phyloP scores from a whole-genome alignment of 2,329 filamentous ascomycete species.

The Stachybotrys echinatus region DNA sequence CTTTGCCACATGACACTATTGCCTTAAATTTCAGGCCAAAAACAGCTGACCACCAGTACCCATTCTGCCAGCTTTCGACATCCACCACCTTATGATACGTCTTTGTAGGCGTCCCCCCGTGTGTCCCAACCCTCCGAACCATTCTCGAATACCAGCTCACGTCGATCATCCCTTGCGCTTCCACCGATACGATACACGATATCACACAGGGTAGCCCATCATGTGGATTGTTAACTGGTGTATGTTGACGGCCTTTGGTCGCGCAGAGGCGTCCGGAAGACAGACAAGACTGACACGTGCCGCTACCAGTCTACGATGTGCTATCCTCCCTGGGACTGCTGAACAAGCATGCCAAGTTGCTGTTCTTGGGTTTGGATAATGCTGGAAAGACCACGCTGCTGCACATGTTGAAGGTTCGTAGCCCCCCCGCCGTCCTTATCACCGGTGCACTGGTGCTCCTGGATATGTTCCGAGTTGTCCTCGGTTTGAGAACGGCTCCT shows the following conservation, averaged over 20 bases:
- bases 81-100: too few relatives aligned
- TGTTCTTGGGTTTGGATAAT: conserved; percentile 91
- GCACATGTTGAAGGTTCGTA: conserved; percentile 83
- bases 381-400: conserved; percentile 90
- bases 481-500: conserved; percentile 8
- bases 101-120: too few relatives aligned
- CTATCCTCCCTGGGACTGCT: conserved; percentile 81
- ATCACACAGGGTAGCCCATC: conserved; percentile 21
- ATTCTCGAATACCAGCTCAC: too few relatives aligned
- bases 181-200: neutral
- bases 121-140: too few relatives aligned
- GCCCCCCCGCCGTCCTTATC: neutral
- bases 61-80: conserved; percentile 23
- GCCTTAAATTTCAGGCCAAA: conserved; percentile 18
- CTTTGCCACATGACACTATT: conserved; percentile 3
- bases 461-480: neutral
- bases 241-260: conserved; percentile 50
- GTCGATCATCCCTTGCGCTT: too few relatives aligned
- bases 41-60: conserved; percentile 8
- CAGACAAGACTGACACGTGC: conserved; percentile 31
- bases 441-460: too few relatives aligned
- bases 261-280: too few relatives aligned
- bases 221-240: conserved; percentile 98
- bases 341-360: conserved; percentile 94
- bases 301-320: conserved; percentile 69